These are phyloP conservation scores for Ensete glaucum DNA, from an alignment of 176 grass and related monocot species.

Conservation along the genomic window DNA sequence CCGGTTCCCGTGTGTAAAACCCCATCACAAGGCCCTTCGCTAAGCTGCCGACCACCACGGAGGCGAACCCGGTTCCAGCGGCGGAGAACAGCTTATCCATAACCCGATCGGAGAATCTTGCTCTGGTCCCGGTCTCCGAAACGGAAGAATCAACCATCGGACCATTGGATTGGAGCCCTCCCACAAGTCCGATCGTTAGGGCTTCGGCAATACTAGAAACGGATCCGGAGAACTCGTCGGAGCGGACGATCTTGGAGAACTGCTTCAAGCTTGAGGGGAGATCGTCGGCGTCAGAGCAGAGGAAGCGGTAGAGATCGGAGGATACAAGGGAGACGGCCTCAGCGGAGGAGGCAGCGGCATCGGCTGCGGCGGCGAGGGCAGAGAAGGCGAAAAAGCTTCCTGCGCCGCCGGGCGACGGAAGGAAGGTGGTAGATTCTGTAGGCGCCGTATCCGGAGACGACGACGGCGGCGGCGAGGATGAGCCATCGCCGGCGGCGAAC, in stretches of 20 bases:
- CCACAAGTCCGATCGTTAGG: slow-evolving; percentile 40
- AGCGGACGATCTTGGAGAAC: slow-evolving; percentile 62
- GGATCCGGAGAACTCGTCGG: slow-evolving; percentile 50
- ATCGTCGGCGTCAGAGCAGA: slow-evolving; percentile 61
- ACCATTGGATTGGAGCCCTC: slow-evolving; percentile 17
- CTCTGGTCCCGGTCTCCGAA: background rate
- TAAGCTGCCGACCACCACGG: slow-evolving; percentile 63
- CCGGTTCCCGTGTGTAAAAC: slow-evolving; percentile 28
- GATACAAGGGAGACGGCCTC: slow-evolving; percentile 52
- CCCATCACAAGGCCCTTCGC: slow-evolving; percentile 51
- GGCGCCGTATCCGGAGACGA: slow-evolving; percentile 35
- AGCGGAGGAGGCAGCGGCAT: slow-evolving; percentile 52
- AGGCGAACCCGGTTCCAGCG: slow-evolving; percentile 51
- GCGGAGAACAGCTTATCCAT: slow-evolving; percentile 78
- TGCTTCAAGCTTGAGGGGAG: slow-evolving; percentile 62
- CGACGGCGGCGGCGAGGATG: slow-evolving; percentile 26
- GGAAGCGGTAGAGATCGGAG: slow-evolving; percentile 61
- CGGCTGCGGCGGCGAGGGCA: slow-evolving; percentile 38
- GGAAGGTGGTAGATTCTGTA: slow-evolving; percentile 90
- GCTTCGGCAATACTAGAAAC: slow-evolving; percentile 55
- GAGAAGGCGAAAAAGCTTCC: slow-evolving; percentile 42
- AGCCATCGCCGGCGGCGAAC: slow-evolving; percentile 49
- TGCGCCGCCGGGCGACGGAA: slow-evolving; percentile 40
- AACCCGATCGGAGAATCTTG: slow-evolving; percentile 45
- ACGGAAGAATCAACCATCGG: background rate